phyloP scores from a whole-genome alignment of 768 basidiomycete species.

The Suillus spraguei region DNA sequence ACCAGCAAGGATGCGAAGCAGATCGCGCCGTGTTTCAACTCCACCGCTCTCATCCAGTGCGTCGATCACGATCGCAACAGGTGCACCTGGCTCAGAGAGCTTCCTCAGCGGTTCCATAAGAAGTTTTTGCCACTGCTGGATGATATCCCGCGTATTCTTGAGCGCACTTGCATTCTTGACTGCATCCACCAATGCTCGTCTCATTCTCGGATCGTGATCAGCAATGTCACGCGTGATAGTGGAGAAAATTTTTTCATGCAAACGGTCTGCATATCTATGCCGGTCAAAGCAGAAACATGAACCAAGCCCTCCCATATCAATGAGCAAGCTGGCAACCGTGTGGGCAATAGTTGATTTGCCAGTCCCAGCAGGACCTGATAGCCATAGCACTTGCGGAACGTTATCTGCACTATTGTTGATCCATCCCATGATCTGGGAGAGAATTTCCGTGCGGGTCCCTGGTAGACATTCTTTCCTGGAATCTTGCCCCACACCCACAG shows the following conservation, averaged over 20 bases:
- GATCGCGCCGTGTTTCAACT: background rate
- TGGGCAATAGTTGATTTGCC: conserved; percentile 15
- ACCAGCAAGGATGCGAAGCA: conserved; percentile 16
- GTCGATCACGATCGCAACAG: conserved; percentile 28
- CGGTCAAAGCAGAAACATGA: conserved; percentile 1
- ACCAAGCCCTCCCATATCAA: background rate
- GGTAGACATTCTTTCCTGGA: conserved; percentile 15
- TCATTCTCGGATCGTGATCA: background rate
- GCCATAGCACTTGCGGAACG: conserved; percentile 22
- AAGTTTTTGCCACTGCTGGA: conserved; percentile 19
- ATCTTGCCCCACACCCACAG: background rate
- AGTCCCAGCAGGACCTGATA: conserved; percentile 24
- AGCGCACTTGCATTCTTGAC: background rate
- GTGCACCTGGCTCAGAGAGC: conserved; percentile 8
- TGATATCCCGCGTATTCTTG: background rate
- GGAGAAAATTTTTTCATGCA: background rate
- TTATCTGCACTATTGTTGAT: background rate
- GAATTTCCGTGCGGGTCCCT: conserved; percentile 17
- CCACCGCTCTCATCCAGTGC: conserved; percentile 23
- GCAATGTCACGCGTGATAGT: background rate
- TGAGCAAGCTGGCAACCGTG: background rate
- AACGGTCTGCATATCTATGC: fast-evolving
- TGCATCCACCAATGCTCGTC: background rate
- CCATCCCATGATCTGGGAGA: conserved; percentile 22
- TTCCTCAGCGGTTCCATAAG: conserved; percentile 18